These are phyloP conservation scores for Oryza coarctata DNA, from an alignment of 176 grass and related monocot species.

Conservation along the genomic window DNA sequence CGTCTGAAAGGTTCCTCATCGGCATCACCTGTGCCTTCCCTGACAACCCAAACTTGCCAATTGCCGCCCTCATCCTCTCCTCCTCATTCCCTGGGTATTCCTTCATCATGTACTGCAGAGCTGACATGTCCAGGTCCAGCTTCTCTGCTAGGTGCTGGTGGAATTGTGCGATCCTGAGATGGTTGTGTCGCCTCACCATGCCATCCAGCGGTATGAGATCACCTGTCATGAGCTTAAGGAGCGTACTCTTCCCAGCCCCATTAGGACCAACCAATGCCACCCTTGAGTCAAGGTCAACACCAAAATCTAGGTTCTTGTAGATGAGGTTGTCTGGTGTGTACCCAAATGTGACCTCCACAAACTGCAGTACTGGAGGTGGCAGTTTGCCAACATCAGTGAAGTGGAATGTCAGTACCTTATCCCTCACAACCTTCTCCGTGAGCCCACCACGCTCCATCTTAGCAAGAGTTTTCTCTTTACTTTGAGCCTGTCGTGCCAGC, in stretches of 20 bases:
- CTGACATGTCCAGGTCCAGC: conserved; percentile 76
- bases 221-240: conserved; percentile 92
- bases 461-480: conserved; percentile 94
- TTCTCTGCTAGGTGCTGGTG: conserved; percentile 90
- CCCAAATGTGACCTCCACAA: conserved; percentile 85
- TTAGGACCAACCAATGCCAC: conserved; percentile 84
- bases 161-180: conserved; percentile 78
- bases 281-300: conserved; percentile 86
- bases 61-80: conserved; percentile 80
- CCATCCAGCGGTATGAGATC: conserved; percentile 69
- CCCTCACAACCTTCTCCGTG: conserved; percentile 70
- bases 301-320: conserved; percentile 88
- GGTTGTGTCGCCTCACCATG: conserved; percentile 95
- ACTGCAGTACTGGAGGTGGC: conserved; percentile 83
- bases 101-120: conserved; percentile 78
- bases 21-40: conserved; percentile 94
- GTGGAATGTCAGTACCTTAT: conserved; percentile 69
- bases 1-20: conserved; percentile 89
- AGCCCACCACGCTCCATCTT: conserved; percentile 98
- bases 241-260: conserved; percentile 88
- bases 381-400: conserved; percentile 85
- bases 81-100: conserved; percentile 92
- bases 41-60: conserved; percentile 72
- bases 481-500: conserved; percentile 84
- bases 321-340: conserved; percentile 79